Conservation (phyloP, 2,329 filamentous ascomycete species). For the Ceratocystis destructans region DNA sequence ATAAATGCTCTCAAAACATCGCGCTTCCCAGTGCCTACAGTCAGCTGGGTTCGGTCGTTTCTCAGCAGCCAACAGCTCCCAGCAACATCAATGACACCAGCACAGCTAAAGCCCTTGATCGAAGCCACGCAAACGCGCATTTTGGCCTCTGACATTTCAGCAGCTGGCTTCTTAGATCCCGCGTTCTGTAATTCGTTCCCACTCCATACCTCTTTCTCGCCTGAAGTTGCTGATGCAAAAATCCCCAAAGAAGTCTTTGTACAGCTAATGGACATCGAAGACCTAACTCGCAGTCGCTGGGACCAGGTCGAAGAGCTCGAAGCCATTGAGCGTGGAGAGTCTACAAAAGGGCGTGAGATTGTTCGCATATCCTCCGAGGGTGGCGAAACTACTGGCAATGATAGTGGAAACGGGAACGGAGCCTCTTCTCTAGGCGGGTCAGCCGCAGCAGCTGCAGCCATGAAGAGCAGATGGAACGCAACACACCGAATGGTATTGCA, state of each 20-base stretch:
- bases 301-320: slow-evolving; percentile 76
- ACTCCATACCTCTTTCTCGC: slow-evolving; percentile 35
- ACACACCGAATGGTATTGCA: slow-evolving; percentile 74
- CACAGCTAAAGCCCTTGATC: slow-evolving; percentile 49
- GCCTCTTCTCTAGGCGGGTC: background rate
- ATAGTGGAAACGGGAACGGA: slow-evolving; percentile 19
- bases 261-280: slow-evolving; percentile 77
- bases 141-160: slow-evolving; percentile 61
- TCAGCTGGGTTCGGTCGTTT: slow-evolving; percentile 51
- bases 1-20: slow-evolving; percentile 37
- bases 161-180: slow-evolving; percentile 38
- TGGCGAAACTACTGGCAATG: slow-evolving; percentile 33
- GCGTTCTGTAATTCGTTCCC: slow-evolving; percentile 36
- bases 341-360: slow-evolving; percentile 63
- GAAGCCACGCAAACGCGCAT: slow-evolving; percentile 73
- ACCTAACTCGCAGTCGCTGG: slow-evolving; percentile 68
- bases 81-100: slow-evolving; percentile 30
- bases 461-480: slow-evolving; percentile 29
- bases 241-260: slow-evolving; percentile 54
- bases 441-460: slow-evolving; percentile 18
- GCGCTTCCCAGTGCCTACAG: slow-evolving; percentile 39
- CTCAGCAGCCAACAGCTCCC: slow-evolving; percentile 41
- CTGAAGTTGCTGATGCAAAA: slow-evolving; percentile 38
- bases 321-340: slow-evolving; percentile 57
- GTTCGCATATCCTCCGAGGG: slow-evolving; percentile 46